A percentile compares a stretch with the other conserved stretches of the same genome.
These are phyloP conservation scores for Aurantiochytrium sp. DNA, from an alignment of 108 stramenopile genomes.

Conservation along the genomic window DNA sequence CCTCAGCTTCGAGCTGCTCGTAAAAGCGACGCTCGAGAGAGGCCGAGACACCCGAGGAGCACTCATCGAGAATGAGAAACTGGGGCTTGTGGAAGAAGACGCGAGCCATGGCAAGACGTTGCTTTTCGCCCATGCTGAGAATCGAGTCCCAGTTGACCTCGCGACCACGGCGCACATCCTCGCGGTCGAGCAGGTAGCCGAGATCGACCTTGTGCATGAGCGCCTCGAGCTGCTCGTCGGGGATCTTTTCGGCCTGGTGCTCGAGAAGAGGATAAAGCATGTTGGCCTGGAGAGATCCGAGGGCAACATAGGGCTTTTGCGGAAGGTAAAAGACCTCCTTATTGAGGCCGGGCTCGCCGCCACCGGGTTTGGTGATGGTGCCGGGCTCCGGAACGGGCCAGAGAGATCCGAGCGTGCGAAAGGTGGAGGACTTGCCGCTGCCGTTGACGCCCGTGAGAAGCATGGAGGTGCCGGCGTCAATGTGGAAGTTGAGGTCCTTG, in stretches of 20 bases:
- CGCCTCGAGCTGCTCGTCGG: conserved; percentile 20
- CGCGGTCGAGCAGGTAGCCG: conserved; percentile 30
- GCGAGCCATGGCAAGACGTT: conserved; percentile 35
- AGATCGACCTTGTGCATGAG: conserved; percentile 30
- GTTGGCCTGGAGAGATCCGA: conserved; percentile 34
- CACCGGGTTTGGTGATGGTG: conserved; percentile 20
- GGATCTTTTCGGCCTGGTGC: conserved; percentile 14
- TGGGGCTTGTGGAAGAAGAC: conserved; percentile 32
- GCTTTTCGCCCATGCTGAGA: conserved; percentile 37
- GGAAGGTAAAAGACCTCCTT: conserved; percentile 28
- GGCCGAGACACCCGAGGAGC: background rate
- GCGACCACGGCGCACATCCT: conserved; percentile 24
- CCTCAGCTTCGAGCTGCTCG: conserved; percentile 6
- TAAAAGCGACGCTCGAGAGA: conserved; percentile 37
- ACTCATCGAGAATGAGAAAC: conserved; percentile 36
- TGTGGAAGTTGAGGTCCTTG: conserved; percentile 29
- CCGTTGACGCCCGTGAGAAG: conserved; percentile 38
- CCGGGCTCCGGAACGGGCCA: conserved; percentile 34
- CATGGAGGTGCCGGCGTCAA: conserved; percentile 36
- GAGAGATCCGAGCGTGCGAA: conserved; percentile 33
- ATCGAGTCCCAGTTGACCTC: conserved; percentile 30
- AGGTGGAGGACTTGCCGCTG: conserved; percentile 31
- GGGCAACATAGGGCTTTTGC: conserved; percentile 29
- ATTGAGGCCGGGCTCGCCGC: background rate
- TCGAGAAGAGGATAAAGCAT: conserved; percentile 30